Evolutionary conservation across 23 red algal genomes (phyloP), one percentile per base, ranked within the genome.

Genomic region (Gracilaria gracilis): DNA sequence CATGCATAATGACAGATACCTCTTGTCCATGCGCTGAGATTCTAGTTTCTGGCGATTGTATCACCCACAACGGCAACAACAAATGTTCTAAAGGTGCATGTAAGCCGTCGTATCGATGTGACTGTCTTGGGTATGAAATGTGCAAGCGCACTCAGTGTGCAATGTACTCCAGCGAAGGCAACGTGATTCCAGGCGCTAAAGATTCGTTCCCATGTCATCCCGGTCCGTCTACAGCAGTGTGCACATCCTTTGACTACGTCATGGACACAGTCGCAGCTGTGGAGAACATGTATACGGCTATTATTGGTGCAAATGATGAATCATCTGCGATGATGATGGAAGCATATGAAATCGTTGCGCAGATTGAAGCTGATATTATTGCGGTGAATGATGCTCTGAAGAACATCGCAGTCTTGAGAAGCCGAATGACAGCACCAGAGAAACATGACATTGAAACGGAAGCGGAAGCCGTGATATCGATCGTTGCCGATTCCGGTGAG

Each of bases 91-190:
- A 78, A 21, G 84, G 62, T 16, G 24, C 59, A 31, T 88, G 84
- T 28, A 76, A 76, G 17, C 58, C 59, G 4, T 62, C 58, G 16
- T 88, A 88, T 51, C 67, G 71, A 37, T 88, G 84, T 55, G 84
- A 88, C 48, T 88, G 84, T 31, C 48, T 88, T 0, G 84, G 67
- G 28, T 88, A 76, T 35, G 84, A 88, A 47, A 75, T 70, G 67
- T 88, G 84, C 70, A 72, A 53, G 42, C 55, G 32, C 13, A 78
- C 84, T 0, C 19, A 24, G 0, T 88, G 84, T 32, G 29, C 66
- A 0, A 32, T 70, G 19, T 75, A 88, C 35, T 23, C 31, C 13
- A 29, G 34, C 32, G 37, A 70, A 11, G 48, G 38, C 24, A 49
- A 88, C 42, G 84, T 57, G 44, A 40, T 78, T 29, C 84, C 84